phyloP scores from a whole-genome alignment of 331 rosid genomes.

The Stylosanthes scabra region DNA sequence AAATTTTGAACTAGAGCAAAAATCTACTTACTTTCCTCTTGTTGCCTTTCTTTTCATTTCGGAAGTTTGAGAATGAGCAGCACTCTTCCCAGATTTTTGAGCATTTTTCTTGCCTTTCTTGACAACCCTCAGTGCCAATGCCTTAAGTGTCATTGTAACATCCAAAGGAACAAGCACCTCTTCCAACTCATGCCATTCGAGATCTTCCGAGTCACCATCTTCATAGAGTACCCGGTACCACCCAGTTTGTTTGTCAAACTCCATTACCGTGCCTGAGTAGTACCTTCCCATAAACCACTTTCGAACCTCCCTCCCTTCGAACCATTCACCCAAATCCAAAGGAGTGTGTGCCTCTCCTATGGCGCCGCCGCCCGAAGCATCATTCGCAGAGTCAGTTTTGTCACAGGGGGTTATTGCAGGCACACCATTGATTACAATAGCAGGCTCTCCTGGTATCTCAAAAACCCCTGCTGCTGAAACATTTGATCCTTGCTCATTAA shows the following conservation, averaged over 20 bases:
- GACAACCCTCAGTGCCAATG: conserved; percentile 60
- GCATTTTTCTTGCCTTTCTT: conserved; percentile 52
- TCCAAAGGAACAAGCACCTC: conserved; percentile 82
- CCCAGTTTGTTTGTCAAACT: conserved; percentile 65
- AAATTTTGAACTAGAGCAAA: conserved; percentile 28
- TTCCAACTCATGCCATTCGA: conserved; percentile 79
- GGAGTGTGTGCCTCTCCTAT: conserved; percentile 35
- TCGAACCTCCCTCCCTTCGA: conserved; percentile 75
- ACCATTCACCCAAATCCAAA: conserved; percentile 73
- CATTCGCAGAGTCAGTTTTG: conserved; percentile 3
- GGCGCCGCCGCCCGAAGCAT: conserved; percentile 35
- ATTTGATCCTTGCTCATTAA: conserved; percentile 43
- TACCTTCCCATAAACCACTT: conserved; percentile 71
- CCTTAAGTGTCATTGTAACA: conserved; percentile 64
- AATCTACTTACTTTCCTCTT: conserved; percentile 44
- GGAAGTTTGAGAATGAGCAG: conserved; percentile 36
- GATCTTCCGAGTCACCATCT: conserved; percentile 88
- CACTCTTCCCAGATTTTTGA: conserved; percentile 44
- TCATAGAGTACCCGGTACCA: conserved; percentile 85
- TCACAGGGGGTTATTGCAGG: conserved; percentile 49
- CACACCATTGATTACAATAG: conserved; percentile 74
- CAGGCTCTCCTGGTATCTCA: conserved; percentile 84
- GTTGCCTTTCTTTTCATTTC: conserved; percentile 39
- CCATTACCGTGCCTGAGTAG: conserved; percentile 61
- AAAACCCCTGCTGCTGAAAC: conserved; percentile 49